Conservation (phyloP, 2,329 filamentous ascomycete species). For the Shiraia sp. region DNA sequence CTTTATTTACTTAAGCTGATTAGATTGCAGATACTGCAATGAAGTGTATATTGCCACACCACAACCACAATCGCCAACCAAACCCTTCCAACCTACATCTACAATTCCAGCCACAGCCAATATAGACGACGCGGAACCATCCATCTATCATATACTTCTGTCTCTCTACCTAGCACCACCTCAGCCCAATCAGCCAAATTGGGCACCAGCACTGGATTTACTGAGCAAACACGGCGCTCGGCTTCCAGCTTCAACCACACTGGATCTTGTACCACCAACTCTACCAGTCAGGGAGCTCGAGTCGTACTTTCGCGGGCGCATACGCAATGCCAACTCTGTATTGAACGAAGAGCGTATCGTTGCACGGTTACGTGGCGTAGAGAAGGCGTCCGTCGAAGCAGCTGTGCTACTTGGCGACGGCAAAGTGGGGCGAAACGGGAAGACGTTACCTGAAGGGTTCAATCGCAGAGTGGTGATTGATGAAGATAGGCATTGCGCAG, state of each 20-base stretch:
- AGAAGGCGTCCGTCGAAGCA: constrained; percentile 77
- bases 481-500: constrained; percentile 87
- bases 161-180: constrained; percentile 87
- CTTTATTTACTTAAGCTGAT: not conserved
- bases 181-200: constrained; percentile 70
- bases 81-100: constrained; percentile 42
- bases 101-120: constrained; percentile 41
- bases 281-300: constrained; percentile 80
- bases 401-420: constrained; percentile 74
- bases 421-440: constrained; percentile 59
- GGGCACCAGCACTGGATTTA: constrained; percentile 79
- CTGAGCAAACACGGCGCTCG: constrained; percentile 92
- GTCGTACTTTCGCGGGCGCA: constrained; percentile 89
- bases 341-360: constrained; percentile 81
- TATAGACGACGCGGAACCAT: constrained; percentile 63
- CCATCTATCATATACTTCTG: constrained; percentile 90
- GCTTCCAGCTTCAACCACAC: constrained; percentile 81
- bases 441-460: constrained; percentile 54
- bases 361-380: constrained; percentile 74
- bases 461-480: constrained; percentile 76
- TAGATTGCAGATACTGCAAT: constrained; percentile 76
- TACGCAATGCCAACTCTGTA: constrained; percentile 80
- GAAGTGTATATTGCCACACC: constrained; percentile 66
- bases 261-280: constrained; percentile 80
- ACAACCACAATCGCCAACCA: constrained; percentile 40